These are phyloP conservation scores for Erysimum cheiranthoides DNA, from an alignment of 345 rosid species.

Conservation along the genomic window DNA sequence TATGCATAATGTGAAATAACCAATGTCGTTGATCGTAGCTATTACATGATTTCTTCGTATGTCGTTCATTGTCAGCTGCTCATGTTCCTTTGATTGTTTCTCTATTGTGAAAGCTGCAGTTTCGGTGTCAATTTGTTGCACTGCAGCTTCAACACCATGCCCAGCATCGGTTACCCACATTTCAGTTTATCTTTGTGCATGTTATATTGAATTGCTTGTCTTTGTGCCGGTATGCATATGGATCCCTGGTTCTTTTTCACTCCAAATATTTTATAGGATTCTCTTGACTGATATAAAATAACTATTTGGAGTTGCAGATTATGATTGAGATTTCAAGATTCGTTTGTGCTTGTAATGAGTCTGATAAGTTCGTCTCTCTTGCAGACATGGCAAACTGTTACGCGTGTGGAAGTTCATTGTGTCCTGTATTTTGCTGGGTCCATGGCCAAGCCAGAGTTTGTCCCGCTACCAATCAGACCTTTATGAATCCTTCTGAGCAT, in stretches of 20 bases:
- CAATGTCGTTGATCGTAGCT: conserved; percentile 20
- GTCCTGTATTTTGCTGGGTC: too few relatives aligned
- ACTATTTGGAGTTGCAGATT: conserved; percentile 66
- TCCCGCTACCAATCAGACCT: too few relatives aligned
- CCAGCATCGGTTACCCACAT: conserved; percentile 92
- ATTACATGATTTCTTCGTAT: conserved; percentile 15
- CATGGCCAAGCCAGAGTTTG: too few relatives aligned
- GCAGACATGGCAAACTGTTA: too few relatives aligned
- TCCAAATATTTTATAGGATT: conserved; percentile 15
- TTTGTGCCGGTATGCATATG: conserved; percentile 83
- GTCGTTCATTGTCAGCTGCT: background rate
- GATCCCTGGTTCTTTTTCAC: background rate
- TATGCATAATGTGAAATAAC: conserved; percentile 24
- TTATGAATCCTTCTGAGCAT: too few relatives aligned
- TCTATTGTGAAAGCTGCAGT: conserved; percentile 24
- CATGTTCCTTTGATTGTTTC: conserved; percentile 13
- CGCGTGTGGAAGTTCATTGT: too few relatives aligned
- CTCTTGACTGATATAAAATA: conserved; percentile 10
- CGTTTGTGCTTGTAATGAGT: too few relatives aligned
- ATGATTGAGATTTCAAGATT: conserved; percentile 99
- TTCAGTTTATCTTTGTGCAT: conserved; percentile 97
- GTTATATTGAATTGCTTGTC: conserved; percentile 95
- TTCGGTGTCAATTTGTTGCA: conserved; percentile 59
- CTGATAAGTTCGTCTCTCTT: too few relatives aligned
- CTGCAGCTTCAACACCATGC: conserved; percentile 99